Base-by-base conservation (phyloP, 176 grass and related monocot genomes). In the Saccharum officinarum region DNA sequence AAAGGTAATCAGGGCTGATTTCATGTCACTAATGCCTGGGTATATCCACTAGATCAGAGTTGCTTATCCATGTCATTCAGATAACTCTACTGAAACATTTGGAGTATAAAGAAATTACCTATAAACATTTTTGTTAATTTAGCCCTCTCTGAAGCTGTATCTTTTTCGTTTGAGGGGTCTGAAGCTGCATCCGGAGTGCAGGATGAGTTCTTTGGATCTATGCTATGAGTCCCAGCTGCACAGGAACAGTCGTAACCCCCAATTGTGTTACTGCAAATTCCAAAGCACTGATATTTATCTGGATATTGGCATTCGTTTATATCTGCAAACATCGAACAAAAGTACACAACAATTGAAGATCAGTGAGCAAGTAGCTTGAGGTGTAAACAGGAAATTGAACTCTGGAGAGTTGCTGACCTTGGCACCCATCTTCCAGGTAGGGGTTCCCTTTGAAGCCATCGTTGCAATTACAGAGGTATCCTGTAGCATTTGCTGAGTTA, bases 51-150 rank as follows among this genome's bases (percentile, higher is more conserved):
- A 26, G 39, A 50, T 64, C 73, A 83, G 15, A 38, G 33, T 5
- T 42, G 69, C 46, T 20, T 74, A 26, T 12, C 5, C 8, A 44
- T 80, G 60, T 8, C 80, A 69, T 85, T 69, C 28, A 49, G 30
- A 13, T 28, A 54, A 18, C 63, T 20, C 3, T 28, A 54, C 18
- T 46, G 60, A 84, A 73, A 59, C 6, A 1, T 36, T 75, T 45
- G 39, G 20, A 45, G 69, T 76, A 12, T 26, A 64, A 46, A 44
- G 22, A 83, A 37, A 73, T 83, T 88, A 89, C 88, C 88, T 89
- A 76, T 69, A 71, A 89, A 89, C 31, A 23, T 47, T 89, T 85
- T 89, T 50, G 78, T 89, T 44, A 82, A n/a, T 75, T 28, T 69
- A 62, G 87, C 46, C 66, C 61, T 80, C 37, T 84, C 76, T 89